Conservation (phyloP, 2,329 filamentous ascomycete species). For the Diaporthe citri region DNA sequence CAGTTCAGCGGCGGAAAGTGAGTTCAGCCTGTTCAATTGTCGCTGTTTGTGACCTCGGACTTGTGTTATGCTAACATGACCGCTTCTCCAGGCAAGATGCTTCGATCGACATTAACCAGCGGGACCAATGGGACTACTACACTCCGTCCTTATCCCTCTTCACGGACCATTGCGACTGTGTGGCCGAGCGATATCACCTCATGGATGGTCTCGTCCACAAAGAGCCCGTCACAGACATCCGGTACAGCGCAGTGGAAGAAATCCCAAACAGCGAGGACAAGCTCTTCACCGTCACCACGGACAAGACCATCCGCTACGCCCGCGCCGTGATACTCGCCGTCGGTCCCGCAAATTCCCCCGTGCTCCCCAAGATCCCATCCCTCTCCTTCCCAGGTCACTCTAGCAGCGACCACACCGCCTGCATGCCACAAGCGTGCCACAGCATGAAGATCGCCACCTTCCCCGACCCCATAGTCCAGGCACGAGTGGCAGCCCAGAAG, state of each 20-base stretch:
- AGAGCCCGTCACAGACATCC: constrained; percentile 71
- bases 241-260: constrained; percentile 64
- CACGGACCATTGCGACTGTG: constrained; percentile 69
- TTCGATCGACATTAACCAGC: constrained; percentile 70
- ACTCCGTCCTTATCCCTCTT: constrained; percentile 74
- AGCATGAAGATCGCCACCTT: constrained; percentile 73
- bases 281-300: constrained; percentile 75
- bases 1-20: constrained; percentile 57
- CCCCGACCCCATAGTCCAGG: constrained; percentile 64
- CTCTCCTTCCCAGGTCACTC: constrained; percentile 26
- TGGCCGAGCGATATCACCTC: constrained; percentile 71
- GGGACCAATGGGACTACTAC: constrained; percentile 78
- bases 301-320: constrained; percentile 66
- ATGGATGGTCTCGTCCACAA: constrained; percentile 68
- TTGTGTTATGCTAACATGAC: not conserved
- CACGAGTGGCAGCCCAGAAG: constrained; percentile 62
- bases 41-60: fast-evolving
- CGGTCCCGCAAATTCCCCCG: constrained; percentile 74
- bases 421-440: constrained; percentile 66
- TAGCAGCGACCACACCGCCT: constrained; percentile 28
- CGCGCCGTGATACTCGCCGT: constrained; percentile 77
- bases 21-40: constrained; percentile 39
- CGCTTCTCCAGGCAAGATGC: constrained; percentile 53
- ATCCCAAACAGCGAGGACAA: constrained; percentile 61
- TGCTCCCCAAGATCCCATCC: constrained; percentile 51